Evolutionary conservation across 345 rosid species (phyloP).

Genomic region (Eucalyptus fibrosa): DNA sequence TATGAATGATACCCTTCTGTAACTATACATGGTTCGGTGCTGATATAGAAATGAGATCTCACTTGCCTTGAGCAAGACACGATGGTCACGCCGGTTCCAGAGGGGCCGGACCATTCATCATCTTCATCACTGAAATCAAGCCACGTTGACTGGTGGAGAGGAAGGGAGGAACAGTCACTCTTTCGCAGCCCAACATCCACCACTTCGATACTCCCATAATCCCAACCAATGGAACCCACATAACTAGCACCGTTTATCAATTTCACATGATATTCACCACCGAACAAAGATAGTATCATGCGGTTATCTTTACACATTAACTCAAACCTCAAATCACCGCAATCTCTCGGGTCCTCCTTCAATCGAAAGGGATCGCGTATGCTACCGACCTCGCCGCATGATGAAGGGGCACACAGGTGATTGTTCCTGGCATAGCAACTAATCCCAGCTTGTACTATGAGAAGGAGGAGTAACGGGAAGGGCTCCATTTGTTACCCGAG

Average conservation of each 20-base stretch:
- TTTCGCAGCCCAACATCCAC: background rate
- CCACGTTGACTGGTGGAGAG: background rate
- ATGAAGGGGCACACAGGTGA: background rate
- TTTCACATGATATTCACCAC: background rate
- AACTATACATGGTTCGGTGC: background rate
- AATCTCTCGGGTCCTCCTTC: background rate
- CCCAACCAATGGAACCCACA: too few relatives aligned
- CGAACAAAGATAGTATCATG: too few relatives aligned
- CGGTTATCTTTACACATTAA: background rate
- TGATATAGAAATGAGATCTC: too few relatives aligned
- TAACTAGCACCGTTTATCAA: rapidly evolving
- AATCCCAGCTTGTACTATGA: too few relatives aligned
- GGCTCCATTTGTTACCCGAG: too few relatives aligned
- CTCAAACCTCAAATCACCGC: background rate
- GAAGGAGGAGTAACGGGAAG: too few relatives aligned
- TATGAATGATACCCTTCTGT: background rate
- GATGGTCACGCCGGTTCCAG: too few relatives aligned
- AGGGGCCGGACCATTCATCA: too few relatives aligned
- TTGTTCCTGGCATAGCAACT: background rate
- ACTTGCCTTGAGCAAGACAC: too few relatives aligned
- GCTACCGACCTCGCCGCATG: background rate
- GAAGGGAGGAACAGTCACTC: background rate
- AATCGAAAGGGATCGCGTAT: too few relatives aligned
- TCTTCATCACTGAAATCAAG: too few relatives aligned
- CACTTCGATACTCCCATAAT: background rate